Conservation (phyloP, 1,284 basidiomycete species). For the Butyriboletus appendiculatus region DNA sequence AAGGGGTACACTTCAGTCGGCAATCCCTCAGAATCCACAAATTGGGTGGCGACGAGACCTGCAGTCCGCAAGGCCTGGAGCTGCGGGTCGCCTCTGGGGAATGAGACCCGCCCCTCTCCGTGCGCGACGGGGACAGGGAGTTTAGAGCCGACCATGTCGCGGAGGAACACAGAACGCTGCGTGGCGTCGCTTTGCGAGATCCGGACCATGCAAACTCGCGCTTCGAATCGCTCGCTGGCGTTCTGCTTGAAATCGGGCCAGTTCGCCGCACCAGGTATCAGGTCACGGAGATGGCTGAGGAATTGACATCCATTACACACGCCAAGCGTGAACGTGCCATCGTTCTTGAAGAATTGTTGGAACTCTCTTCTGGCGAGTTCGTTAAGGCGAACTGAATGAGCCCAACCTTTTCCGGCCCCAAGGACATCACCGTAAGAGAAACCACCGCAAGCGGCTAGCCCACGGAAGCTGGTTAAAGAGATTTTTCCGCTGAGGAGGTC, state of each 20-base stretch:
- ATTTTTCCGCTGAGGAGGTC: conserved; percentile 82
- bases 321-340: conserved; percentile 86
- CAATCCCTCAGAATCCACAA: conserved; percentile 67
- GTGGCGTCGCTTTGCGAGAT: conserved; percentile 62
- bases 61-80: conserved; percentile 44
- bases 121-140: conserved; percentile 95
- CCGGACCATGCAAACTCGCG: conserved; percentile 79
- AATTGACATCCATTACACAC: conserved; percentile 99
- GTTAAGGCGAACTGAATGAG: conserved; percentile 89
- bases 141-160: conserved; percentile 84
- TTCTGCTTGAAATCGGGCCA: conserved; percentile 97
- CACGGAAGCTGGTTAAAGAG: conserved; percentile 73
- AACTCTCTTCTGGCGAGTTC: conserved; percentile 76
- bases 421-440: conserved; percentile 99
- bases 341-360: conserved; percentile 75
- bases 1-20: conserved; percentile 83
- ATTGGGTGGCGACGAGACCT: conserved; percentile 72
- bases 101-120: conserved; percentile 90
- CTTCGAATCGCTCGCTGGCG: conserved; percentile 90
- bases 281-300: conserved; percentile 83
- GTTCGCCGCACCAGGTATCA: conserved; percentile 82
- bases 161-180: conserved; percentile 78
- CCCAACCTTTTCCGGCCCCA: conserved; percentile 98
- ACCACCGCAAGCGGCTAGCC: conserved; percentile 94
- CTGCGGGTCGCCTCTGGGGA: conserved; percentile 46